phyloP scores from a whole-genome alignment of 768 basidiomycete species.

The Clathrus columnatus region DNA sequence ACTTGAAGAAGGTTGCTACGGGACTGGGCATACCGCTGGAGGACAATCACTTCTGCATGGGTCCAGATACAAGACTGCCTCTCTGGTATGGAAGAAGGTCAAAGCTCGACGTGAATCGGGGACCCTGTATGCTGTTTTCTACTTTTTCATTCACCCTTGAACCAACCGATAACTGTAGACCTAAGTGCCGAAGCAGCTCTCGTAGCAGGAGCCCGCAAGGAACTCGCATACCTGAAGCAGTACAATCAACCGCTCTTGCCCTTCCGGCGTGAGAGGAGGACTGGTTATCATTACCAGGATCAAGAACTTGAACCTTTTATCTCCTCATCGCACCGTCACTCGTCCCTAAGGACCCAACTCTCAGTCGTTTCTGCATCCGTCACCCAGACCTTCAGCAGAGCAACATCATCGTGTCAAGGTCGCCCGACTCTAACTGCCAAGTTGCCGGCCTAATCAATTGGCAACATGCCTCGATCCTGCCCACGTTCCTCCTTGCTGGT shows the following conservation, averaged over 20 bases:
- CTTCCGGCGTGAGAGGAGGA: conserved; percentile 35
- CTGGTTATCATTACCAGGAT: conserved; percentile 34
- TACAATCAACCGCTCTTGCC: conserved; percentile 42
- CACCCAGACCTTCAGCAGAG: conserved; percentile 32
- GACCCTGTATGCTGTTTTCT: conserved; percentile 40
- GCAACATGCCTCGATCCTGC: conserved; percentile 49
- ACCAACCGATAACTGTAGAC: conserved; percentile 31
- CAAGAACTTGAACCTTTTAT: conserved; percentile 43
- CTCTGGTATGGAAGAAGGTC: conserved; percentile 44
- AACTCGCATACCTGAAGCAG: conserved; percentile 36
- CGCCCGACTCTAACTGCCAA: conserved; percentile 33
- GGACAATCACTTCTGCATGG: conserved; percentile 36
- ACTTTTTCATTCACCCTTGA: conserved; percentile 20
- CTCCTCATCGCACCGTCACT: conserved; percentile 41
- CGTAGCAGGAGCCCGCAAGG: conserved; percentile 34
- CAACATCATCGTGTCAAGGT: conserved; percentile 41
- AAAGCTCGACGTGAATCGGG: conserved; percentile 39
- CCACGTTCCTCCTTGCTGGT: conserved; percentile 40
- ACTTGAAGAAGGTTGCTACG: conserved; percentile 33
- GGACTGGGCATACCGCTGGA: conserved; percentile 26
- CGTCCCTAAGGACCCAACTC: conserved; percentile 30
- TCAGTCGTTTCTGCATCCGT: conserved; percentile 40
- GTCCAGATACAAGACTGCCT: conserved; percentile 32
- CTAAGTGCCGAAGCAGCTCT: conserved; percentile 35
- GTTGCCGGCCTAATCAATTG: conserved; percentile 42